Evolutionary conservation across 2,329 filamentous ascomycete genomes (phyloP).

Genomic region (Colletotrichum incanum): DNA sequence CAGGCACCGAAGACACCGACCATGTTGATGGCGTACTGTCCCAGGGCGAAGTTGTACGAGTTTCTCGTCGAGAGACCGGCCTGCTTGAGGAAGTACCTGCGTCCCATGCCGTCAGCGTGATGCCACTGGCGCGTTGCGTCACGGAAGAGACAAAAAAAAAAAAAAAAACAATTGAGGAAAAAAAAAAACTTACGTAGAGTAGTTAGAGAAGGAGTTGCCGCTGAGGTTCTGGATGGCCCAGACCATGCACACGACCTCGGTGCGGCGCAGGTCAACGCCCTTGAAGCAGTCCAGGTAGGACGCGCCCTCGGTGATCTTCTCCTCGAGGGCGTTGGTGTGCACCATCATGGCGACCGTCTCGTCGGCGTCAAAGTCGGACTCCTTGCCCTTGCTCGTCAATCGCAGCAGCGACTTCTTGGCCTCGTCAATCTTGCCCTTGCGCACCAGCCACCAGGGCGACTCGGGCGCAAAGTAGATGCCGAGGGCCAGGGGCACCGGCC

Average conservation of each 20-base stretch:
- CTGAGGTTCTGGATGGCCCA: conserved; percentile 77
- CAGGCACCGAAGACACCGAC: conserved; percentile 86
- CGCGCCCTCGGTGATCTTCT: conserved; percentile 80
- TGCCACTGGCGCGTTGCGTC: background rate
- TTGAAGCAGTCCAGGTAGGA: conserved; percentile 89
- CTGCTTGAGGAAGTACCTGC: conserved; percentile 71
- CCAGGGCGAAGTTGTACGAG: conserved; percentile 74
- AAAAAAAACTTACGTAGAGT: conserved; percentile 66
- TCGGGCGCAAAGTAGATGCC: conserved; percentile 80
- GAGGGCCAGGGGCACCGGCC: conserved; percentile 77
- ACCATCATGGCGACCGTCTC: conserved; percentile 95
- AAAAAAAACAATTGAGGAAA: too few species aligned
- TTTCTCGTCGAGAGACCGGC: conserved; percentile 68
- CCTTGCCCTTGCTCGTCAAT: conserved; percentile 73
- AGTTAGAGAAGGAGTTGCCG: conserved; percentile 76
- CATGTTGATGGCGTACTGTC: conserved; percentile 81
- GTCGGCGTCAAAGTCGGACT: conserved; percentile 83
- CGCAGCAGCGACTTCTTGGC: conserved; percentile 78
- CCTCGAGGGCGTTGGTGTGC: conserved; percentile 86
- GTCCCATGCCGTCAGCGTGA: background rate
- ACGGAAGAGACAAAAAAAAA: background rate
- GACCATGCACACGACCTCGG: conserved; percentile 77
- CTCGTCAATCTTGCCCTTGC: conserved; percentile 74
- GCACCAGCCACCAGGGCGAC: conserved; percentile 84
- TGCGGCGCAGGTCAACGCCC: conserved; percentile 83